Evolutionary conservation across 2,329 filamentous ascomycete genomes (phyloP).

Genomic region (Aspergillus brasiliensis): DNA sequence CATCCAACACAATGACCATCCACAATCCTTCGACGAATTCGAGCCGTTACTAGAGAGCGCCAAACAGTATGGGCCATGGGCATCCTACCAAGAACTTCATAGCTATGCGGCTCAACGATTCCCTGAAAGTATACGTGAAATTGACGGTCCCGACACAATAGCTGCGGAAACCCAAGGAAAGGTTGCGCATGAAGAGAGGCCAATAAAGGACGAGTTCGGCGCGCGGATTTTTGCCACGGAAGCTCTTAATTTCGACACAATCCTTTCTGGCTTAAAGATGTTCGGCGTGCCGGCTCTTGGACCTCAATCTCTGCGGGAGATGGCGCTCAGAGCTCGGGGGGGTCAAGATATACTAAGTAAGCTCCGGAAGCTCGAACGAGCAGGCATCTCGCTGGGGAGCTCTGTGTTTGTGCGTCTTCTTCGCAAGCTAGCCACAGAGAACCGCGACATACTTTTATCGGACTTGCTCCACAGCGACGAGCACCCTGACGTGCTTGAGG

Average conservation of each 20-base stretch:
- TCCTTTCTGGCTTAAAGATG: conserved; percentile 69
- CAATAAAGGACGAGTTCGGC: conserved; percentile 68
- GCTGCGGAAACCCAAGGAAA: conserved; percentile 5
- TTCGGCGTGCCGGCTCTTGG: conserved; percentile 74
- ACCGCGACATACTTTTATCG: conserved; percentile 56
- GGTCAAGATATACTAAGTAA: conserved; percentile 59
- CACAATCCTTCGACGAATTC: conserved; percentile 39
- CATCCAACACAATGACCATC: conserved; percentile 45
- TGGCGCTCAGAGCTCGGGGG: conserved; percentile 67
- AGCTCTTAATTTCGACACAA: conserved; percentile 71
- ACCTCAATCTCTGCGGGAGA: conserved; percentile 73
- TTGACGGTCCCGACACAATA: conserved; percentile 13
- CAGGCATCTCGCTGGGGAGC: conserved; percentile 64
- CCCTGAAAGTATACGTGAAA: not conserved
- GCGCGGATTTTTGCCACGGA: conserved; percentile 80
- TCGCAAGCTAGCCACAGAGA: conserved; percentile 61
- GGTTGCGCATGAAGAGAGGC: conserved; percentile 39
- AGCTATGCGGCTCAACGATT: conserved; percentile 26
- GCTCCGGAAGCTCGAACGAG: conserved; percentile 62
- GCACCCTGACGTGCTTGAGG: conserved; percentile 65
- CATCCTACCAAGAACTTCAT: conserved; percentile 27
- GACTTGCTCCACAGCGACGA: conserved; percentile 62
- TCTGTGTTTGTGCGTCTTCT: conserved; percentile 69
- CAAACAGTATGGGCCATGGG: conserved; percentile 31
- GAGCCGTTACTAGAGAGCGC: conserved; percentile 45